A percentile compares a stretch with the other conserved stretches of the same genome.
These are phyloP conservation scores for Pyrenochaeta sp. DNA, from an alignment of 2,329 filamentous ascomycete species.

Conservation along the genomic window DNA sequence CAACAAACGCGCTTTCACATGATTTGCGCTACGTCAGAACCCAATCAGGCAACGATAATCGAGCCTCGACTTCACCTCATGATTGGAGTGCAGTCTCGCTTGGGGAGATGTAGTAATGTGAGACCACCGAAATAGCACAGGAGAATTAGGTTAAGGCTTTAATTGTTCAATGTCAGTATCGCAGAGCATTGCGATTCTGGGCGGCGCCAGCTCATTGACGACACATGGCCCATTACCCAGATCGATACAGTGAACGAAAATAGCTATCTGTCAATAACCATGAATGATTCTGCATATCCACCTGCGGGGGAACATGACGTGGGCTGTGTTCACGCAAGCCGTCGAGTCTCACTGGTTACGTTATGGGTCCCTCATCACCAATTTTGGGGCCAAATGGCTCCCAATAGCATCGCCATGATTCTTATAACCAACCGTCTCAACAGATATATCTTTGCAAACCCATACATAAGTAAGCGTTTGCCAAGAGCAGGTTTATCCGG, in stretches of 20 bases:
- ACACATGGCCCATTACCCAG: not conserved
- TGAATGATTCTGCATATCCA: not conserved
- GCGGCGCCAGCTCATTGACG: not conserved
- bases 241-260: not conserved
- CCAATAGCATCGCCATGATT: not conserved
- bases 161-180: not conserved
- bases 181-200: not conserved
- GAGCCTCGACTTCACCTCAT: conserved; percentile 2
- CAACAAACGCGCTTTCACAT: conserved; percentile 19
- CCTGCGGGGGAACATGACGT: not conserved
- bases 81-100: not conserved
- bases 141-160: not conserved
- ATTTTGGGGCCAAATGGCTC: not conserved
- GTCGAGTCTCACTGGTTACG: not conserved
- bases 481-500: conserved; percentile 1
- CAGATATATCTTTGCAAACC: not conserved
- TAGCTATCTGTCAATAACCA: not conserved
- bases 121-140: not conserved
- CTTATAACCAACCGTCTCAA: not conserved
- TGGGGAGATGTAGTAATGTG: not conserved
- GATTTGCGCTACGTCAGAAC: conserved; percentile 4
- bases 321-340: not conserved
- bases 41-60: conserved; percentile 6
- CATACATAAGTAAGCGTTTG: not conserved
- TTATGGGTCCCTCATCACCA: not conserved